phyloP scores from a whole-genome alignment of 148 eudicot genomes.

The Gaultheria prostrata region DNA sequence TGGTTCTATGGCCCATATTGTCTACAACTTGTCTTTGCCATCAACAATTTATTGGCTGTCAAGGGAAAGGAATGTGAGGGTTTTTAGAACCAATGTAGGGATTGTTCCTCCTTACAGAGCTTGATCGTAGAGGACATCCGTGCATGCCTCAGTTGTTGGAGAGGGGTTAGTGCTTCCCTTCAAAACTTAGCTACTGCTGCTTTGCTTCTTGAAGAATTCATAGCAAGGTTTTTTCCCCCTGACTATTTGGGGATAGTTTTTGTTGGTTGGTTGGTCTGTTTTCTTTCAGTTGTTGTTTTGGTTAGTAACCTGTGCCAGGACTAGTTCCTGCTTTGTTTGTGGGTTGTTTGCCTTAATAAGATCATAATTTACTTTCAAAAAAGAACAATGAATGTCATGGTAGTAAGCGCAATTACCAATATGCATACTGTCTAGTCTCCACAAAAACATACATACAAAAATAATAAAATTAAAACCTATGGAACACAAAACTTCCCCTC shows the following conservation, averaged over 20 bases:
- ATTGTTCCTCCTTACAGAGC: background rate
- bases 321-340: too few species aligned
- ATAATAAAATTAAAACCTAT: background rate
- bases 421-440: background rate
- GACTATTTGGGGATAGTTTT: background rate
- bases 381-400: background rate
- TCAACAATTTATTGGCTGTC: background rate
- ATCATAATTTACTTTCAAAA: too few species aligned
- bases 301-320: too few species aligned
- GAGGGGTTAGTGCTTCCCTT: background rate
- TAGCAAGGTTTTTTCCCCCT: background rate
- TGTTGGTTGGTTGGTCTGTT: background rate
- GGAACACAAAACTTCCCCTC: background rate
- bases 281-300: background rate
- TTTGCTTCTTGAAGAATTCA: background rate
- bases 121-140: background rate
- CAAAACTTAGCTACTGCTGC: background rate
- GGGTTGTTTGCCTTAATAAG: too few species aligned
- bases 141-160: background rate
- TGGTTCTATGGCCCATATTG: background rate
- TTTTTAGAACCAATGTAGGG: background rate
- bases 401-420: background rate
- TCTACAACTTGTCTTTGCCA: background rate
- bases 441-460: background rate
- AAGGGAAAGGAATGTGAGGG: background rate